phyloP scores from a whole-genome alignment of 139 green algal species.

The Zygnema cylindricum region DNA sequence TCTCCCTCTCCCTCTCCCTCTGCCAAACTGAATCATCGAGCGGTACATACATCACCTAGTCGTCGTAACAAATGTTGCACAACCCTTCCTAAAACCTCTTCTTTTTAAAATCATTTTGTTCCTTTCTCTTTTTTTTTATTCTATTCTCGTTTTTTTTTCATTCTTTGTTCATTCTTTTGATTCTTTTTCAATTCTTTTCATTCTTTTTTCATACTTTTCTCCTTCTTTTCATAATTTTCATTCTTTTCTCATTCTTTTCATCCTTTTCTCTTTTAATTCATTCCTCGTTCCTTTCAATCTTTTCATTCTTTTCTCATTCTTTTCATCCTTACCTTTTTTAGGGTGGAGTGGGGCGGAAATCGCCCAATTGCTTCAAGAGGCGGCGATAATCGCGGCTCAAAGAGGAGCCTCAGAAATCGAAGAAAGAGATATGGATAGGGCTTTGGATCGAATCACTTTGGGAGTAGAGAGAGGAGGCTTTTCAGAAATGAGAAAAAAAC shows the following conservation, averaged over 20 bases:
- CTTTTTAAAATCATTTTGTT: too few species aligned
- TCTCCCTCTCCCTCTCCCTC: background rate
- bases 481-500: background rate
- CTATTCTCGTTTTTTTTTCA: too few species aligned
- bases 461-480: conserved; percentile 10
- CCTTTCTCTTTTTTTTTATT: too few species aligned
- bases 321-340: background rate
- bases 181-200: background rate
- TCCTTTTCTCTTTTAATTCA: background rate
- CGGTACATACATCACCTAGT: too few species aligned
- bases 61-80: too few species aligned
- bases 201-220: background rate
- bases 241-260: conserved; percentile 70
- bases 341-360: conserved; percentile 83
- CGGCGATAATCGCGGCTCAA: conserved; percentile 78
- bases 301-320: background rate
- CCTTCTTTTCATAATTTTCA: conserved; percentile 56
- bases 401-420: conserved; percentile 55
- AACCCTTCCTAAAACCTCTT: too few species aligned
- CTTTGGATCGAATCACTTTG: conserved; percentile 78
- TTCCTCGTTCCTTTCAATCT: background rate
- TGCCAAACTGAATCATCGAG: too few species aligned
- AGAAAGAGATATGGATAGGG: conserved; percentile 78
- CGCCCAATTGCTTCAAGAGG: conserved; percentile 95
- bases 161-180: too few species aligned